phyloP scores from a whole-genome alignment of 1,284 basidiomycete genomes.

The Hypsizygus ulmarius region DNA sequence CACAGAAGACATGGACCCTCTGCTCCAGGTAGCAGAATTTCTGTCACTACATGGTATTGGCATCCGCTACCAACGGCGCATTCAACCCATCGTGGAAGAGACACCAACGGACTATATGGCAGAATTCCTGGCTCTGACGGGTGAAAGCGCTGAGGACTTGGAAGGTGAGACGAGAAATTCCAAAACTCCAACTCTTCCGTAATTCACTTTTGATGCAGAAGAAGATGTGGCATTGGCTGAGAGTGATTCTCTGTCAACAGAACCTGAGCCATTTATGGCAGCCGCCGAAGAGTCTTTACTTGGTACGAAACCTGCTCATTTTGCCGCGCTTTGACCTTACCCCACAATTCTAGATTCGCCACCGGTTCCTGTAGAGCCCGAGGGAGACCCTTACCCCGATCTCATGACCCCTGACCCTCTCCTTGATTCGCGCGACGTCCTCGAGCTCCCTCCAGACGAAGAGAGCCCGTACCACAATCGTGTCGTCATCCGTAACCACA shows the following conservation, averaged over 20 bases:
- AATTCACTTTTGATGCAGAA: background rate
- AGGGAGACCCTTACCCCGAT: conserved; percentile 43
- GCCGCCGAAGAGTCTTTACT: too few species aligned
- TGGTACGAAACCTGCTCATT: too few species aligned
- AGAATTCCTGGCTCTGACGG: background rate
- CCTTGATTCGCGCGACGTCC: conserved; percentile 55
- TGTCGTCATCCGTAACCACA: conserved; percentile 63
- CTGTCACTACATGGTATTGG: conserved; percentile 13
- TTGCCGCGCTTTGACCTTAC: background rate
- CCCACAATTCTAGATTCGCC: conserved; percentile 9
- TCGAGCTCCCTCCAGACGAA: conserved; percentile 50
- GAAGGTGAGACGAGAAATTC: background rate
- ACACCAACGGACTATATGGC: background rate
- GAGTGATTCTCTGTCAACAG: too few species aligned
- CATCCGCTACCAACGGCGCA: conserved; percentile 2
- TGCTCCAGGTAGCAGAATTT: conserved; percentile 13
- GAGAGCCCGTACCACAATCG: conserved; percentile 51
- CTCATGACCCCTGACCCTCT: conserved; percentile 59
- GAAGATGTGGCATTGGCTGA: too few species aligned
- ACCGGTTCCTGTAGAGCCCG: conserved; percentile 8
- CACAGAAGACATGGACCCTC: conserved; percentile 11
- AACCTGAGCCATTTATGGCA: too few species aligned
- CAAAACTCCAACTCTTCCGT: background rate
- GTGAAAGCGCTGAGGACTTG: background rate
- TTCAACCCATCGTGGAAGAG: background rate